Conservation (phyloP, 2,329 filamentous ascomycete species). For the Aureobasidium lini region DNA sequence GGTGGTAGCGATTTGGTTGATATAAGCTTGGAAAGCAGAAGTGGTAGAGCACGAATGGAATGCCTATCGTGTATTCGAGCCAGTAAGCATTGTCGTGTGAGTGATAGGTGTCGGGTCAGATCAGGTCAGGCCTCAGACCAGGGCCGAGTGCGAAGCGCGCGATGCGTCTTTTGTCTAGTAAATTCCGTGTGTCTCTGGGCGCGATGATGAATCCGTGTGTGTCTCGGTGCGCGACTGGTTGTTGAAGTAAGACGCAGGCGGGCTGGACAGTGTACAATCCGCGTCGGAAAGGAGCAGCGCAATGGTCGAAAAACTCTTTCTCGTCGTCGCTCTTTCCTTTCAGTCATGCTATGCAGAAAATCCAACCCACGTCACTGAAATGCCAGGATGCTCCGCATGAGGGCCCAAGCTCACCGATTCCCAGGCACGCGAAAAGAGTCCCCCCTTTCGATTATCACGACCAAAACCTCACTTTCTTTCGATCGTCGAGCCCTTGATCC, state of each 20-base stretch:
- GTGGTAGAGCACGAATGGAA: neutral
- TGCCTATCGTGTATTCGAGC: neutral
- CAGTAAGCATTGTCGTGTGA: conserved; percentile 1
- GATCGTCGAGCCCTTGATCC: neutral
- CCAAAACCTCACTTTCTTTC: neutral
- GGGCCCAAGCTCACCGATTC: conserved; percentile 6
- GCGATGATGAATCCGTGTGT: neutral
- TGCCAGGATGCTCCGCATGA: neutral
- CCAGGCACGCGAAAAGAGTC: neutral
- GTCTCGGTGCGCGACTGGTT: neutral
- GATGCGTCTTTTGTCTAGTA: conserved; percentile 3
- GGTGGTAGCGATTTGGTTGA: conserved; percentile 1
- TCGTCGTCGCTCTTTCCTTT: conserved; percentile 1
- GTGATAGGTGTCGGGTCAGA: neutral
- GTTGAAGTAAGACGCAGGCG: neutral
- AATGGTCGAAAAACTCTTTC: conserved; percentile 9
- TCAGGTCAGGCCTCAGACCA: neutral
- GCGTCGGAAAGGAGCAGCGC: neutral
- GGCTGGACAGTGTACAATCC: neutral
- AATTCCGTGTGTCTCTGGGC: conserved; percentile 7
- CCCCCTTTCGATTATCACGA: neutral
- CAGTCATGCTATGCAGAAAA: conserved; percentile 1
- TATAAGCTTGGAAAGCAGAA: neutral
- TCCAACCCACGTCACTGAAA: neutral
- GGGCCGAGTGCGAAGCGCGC: neutral